Evolutionary conservation across 1,139 yeast species (phyloP), one percentile per base, ranked within the genome.

Genomic region (Saccharomyces hybrid): DNA sequence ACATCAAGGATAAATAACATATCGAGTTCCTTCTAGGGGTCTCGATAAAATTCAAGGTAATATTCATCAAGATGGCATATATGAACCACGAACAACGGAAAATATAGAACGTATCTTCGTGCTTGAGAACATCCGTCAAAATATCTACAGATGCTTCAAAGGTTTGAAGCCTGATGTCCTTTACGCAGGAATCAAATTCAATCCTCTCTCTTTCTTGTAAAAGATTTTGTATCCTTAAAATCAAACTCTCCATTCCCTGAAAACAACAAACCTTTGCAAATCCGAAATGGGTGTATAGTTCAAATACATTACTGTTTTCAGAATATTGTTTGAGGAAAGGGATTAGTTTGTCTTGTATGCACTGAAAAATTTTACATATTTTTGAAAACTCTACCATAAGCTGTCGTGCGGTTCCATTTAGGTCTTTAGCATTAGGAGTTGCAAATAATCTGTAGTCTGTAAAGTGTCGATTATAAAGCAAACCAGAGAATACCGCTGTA

Each of bases 401-500:
- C 14, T 57, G 51, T 9, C 42, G 48, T 16, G 47, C 23, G 14
- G 46, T n/a, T 3, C 47, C 48, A 6, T 52, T 51, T 16, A 51
- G 26, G 25, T 47, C 30, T 30, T 20, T 48, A 20, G 27, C 38
- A 20, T 53, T 50, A 26, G 47, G 41, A 8, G 8, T 20, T 2
- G 57, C 50, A 50, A 50, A 57, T 1, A 57, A 11, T 28, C 52
- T 52, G 50, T 52, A 58, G 27, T 56, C 56, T 4, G 59, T 58
- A 49, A 53, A 59, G 7, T 52, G 49, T 23, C 51, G 44, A 26
- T 55, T 57, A 42, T 53, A 59, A 5, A 59, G 47, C 5, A 58
- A 7, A 3, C 47, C 48, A 14, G 28, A 27, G 31, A 52, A 50
- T 1, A 49, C 42, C 2, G 42, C 23, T 6, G 54, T 28, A 13